phyloP scores from a whole-genome alignment of 148 eudicot genomes.

The Rhododendron henanense region DNA sequence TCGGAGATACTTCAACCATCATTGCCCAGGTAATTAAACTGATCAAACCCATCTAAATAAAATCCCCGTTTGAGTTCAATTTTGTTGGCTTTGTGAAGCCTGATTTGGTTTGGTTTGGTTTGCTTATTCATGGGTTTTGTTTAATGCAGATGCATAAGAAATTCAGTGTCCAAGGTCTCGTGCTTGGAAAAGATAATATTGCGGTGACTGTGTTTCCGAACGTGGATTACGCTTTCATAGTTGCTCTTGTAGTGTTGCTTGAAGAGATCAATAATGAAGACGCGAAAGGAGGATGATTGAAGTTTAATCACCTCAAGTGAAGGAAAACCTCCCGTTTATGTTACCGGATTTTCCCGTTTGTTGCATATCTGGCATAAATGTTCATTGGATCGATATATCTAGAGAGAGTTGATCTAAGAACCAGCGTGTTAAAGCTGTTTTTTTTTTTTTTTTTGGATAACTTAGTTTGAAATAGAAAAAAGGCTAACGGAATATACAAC shows the following conservation, averaged over 20 bases:
- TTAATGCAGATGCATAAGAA: constrained; percentile 24
- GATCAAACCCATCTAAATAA: background rate
- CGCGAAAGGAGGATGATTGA: background rate
- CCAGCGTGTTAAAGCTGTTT: too few species aligned
- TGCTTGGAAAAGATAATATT: constrained; percentile 23
- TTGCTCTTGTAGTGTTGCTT: constrained; percentile 24
- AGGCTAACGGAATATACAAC: too few species aligned
- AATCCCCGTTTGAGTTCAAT: background rate
- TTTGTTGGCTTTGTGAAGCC: too few species aligned
- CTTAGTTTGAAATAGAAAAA: too few species aligned
- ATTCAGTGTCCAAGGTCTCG: background rate
- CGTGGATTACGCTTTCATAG: constrained; percentile 29
- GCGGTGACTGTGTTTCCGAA: constrained; percentile 27
- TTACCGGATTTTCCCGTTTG: too few species aligned
- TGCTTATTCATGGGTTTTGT: background rate
- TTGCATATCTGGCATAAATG: too few species aligned
- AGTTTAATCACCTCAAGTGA: background rate
- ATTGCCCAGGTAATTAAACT: constrained; percentile 25
- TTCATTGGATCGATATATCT: too few species aligned
- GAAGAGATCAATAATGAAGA: background rate
- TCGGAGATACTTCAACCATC: constrained; percentile 24
- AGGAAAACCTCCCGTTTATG: background rate
- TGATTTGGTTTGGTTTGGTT: too few species aligned
- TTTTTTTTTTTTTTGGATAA: too few species aligned
- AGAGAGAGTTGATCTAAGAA: too few species aligned